Percentiles rank a stretch among this genome's conserved stretches.
Conservation (phyloP, 2,329 filamentous ascomycete species). For the Claviceps citrina region DNA sequence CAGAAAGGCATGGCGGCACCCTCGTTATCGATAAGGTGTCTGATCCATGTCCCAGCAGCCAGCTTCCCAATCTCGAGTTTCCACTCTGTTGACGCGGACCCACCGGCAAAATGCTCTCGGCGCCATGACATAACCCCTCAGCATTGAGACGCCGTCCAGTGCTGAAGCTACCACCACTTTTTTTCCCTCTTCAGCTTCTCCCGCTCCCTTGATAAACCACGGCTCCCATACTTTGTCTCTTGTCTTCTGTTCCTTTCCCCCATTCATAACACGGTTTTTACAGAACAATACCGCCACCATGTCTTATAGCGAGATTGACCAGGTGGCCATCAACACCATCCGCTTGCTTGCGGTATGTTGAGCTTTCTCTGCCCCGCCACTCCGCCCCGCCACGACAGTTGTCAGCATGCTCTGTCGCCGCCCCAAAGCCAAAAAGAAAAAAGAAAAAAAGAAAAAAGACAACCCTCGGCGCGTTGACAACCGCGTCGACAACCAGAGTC, state of each 20-base stretch:
- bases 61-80: too few relatives aligned
- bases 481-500: too few relatives aligned
- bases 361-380: slow-evolving; percentile 12
- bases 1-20: too few relatives aligned
- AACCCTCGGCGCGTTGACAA: too few relatives aligned
- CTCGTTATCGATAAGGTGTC: too few relatives aligned
- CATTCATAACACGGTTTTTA: slow-evolving; percentile 7
- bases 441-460: not conserved
- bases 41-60: not conserved
- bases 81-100: slow-evolving; percentile 4
- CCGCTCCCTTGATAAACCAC: slow-evolving; percentile 14
- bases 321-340: slow-evolving; percentile 96
- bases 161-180: slow-evolving; percentile 1
- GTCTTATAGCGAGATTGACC: slow-evolving; percentile 77
- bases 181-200: slow-evolving; percentile 8
- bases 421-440: not conserved
- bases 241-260: slow-evolving; percentile 10
- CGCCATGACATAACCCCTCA: slow-evolving; percentile 21
- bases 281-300: slow-evolving; percentile 40
- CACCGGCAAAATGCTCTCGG: not conserved
- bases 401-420: not conserved
- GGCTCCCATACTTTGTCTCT: slow-evolving; percentile 12
- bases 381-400: slow-evolving; percentile 16
- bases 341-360: slow-evolving; percentile 78
- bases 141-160: slow-evolving; percentile 1